These are phyloP conservation scores for Pinus tabuliformis DNA, from an alignment of 75 land plant genomes.

Conservation along the genomic window DNA sequence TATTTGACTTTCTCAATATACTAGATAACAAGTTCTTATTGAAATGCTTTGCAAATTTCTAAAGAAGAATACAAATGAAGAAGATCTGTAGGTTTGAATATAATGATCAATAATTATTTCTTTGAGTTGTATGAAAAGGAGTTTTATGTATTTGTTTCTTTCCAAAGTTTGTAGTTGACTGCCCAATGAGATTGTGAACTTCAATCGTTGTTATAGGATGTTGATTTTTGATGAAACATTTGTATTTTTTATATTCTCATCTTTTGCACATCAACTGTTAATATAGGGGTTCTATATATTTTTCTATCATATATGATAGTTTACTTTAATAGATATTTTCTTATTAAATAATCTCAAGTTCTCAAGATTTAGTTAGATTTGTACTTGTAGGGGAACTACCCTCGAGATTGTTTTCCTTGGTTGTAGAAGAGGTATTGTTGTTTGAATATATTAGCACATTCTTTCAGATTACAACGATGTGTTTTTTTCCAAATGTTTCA, in stretches of 20 bases:
- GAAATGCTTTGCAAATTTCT: background rate
- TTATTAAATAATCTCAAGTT: conserved; percentile 37
- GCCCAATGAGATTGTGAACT: background rate
- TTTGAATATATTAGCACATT: background rate
- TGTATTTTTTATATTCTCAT: background rate
- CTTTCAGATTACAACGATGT: background rate
- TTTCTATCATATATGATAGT: background rate
- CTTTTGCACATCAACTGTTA: background rate
- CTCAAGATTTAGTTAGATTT: conserved; percentile 91
- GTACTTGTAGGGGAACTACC: conserved; percentile 63
- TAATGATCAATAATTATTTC: background rate
- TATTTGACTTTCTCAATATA: background rate
- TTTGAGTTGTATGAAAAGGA: background rate
- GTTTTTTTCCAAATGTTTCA: background rate
- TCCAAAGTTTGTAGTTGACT: background rate
- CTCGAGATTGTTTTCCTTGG: conserved; percentile 72
- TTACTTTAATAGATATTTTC: background rate
- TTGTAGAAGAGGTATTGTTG: conserved; percentile 87
- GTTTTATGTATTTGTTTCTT: background rate
- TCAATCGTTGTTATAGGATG: background rate
- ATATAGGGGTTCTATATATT: background rate
- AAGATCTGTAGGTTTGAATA: background rate
- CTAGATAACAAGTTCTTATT: background rate
- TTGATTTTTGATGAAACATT: background rate
- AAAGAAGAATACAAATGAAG: background rate